phyloP scores from a whole-genome alignment of 192 early-diverging fungal species.

The Cetraspora pellucida region DNA sequence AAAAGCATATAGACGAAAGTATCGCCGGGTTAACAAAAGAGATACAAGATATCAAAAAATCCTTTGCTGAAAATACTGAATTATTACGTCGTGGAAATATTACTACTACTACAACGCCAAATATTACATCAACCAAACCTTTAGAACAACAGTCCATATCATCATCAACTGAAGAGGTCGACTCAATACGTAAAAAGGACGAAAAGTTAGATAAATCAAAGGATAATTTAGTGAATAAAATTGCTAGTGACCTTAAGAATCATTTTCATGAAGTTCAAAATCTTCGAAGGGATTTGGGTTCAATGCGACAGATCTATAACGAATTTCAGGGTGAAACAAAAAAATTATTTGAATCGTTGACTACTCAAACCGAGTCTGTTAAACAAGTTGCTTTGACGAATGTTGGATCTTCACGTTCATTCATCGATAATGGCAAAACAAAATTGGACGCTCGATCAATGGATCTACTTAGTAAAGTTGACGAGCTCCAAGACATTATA shows the following conservation, averaged over 20 bases:
- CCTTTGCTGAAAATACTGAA: slow-evolving; percentile 13
- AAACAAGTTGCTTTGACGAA: slow-evolving; percentile 41
- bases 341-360: slow-evolving; percentile 44
- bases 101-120: slow-evolving; percentile 6
- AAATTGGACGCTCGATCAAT: slow-evolving; percentile 59
- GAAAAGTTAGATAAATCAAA: neutral
- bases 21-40: slow-evolving; percentile 45
- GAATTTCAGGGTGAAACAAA: slow-evolving; percentile 53
- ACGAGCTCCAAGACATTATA: slow-evolving; percentile 67
- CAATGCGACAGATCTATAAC: slow-evolving; percentile 54
- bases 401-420: slow-evolving; percentile 43
- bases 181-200: neutral
- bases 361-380: slow-evolving; percentile 42
- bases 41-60: slow-evolving; percentile 46
- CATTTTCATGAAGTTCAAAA: slow-evolving; percentile 53
- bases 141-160: slow-evolving; percentile 35
- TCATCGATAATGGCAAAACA: slow-evolving; percentile 63
- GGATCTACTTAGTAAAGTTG: slow-evolving; percentile 53
- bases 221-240: slow-evolving; percentile 18
- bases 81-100: slow-evolving; percentile 29
- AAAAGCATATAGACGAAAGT: slow-evolving; percentile 49
- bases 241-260: slow-evolving; percentile 39
- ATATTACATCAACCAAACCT: neutral
- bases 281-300: slow-evolving; percentile 51
- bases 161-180: slow-evolving; percentile 31